Base-by-base conservation (phyloP, 805 yeast species). In the Candida parachauliodes region DNA sequence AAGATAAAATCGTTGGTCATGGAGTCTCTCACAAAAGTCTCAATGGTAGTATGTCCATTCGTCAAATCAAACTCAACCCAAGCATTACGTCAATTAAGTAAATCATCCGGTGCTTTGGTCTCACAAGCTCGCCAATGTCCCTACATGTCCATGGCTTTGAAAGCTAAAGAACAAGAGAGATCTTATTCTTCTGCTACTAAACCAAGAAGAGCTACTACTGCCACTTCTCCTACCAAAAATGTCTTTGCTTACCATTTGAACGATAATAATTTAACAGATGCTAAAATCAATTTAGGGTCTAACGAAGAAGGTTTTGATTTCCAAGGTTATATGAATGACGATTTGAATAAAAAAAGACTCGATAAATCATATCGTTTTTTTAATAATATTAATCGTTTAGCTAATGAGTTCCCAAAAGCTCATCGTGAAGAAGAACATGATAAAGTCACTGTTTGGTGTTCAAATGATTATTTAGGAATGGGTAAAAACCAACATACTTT, bases 381-480 rank as follows among this genome's bases (percentile, higher is more conserved):
- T 76, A 93, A 93, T 77, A 93, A 93, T 72, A 88, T 93, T 70
- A 93, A 93, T 72, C 81, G 99, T 50, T 73, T 93, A 51, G 98
- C 98, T 33, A 72, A 79, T 43, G 96, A 91, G 58, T 93, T 88
- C 57, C 99, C 99, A 30, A 70, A 70, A 53, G 98, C 98, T 25
- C 98, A 93, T 57, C 77, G 93, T 48, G 74, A 81, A 41, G 44
- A 56, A 25, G 87, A 82, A 54, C 69, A 69, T 11, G 95, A 88
- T 53, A 85, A 85, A 57, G 98, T 93, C 42, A 88, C 95, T 36
- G 98, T 93, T 41, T 93, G 99, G 99, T 93, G 99, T 57, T 89
- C 98, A 28, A 93, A 93, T 61, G 99, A 93, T 63, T 93, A 93
- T 60, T 72, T 93, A 44, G 97, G 98, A 9, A 86, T 93, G 93